These are phyloP conservation scores for Sporothrix brunneoviolacea DNA, from an alignment of 2,329 filamentous ascomycete genomes.

Conservation along the genomic window DNA sequence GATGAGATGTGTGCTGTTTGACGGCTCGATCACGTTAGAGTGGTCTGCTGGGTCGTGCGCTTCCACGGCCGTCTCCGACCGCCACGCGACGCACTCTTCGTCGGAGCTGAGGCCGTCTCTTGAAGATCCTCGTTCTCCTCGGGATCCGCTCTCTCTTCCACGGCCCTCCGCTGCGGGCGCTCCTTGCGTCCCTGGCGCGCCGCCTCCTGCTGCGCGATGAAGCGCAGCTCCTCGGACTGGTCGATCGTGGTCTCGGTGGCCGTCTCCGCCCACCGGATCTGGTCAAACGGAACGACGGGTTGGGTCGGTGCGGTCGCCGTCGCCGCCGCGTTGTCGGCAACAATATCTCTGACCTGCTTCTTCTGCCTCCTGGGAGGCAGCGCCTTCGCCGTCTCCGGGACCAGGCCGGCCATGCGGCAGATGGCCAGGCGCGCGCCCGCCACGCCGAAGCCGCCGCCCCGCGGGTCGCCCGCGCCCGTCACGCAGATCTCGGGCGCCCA, in stretches of 20 bases:
- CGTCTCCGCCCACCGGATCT: conserved; percentile 23
- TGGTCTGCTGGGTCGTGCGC: neutral
- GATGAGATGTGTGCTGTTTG: too few relatives aligned
- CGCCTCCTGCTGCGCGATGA: conserved; percentile 10
- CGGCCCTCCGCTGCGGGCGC: neutral
- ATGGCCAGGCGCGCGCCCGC: conserved; percentile 29
- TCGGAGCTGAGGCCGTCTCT: neutral
- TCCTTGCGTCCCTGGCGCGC: neutral
- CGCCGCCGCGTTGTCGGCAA: neutral
- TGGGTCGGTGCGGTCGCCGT: neutral
- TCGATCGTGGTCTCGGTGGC: conserved; percentile 8
- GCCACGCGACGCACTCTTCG: neutral
- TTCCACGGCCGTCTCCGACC: conserved; percentile 14
- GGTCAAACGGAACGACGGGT: conserved; percentile 28
- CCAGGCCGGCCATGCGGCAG: conserved; percentile 27
- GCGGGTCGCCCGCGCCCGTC: conserved; percentile 29
- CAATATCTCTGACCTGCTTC: neutral
- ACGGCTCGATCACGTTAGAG: too few relatives aligned
- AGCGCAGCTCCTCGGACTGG: conserved; percentile 14
- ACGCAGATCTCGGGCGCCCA: conserved; percentile 29
- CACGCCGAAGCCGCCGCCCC: conserved; percentile 25
- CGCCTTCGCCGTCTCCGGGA: neutral
- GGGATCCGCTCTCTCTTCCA: too few relatives aligned
- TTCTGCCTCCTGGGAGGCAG: too few relatives aligned
- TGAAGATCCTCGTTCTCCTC: neutral